Evolutionary conservation across 148 eudicot species (phyloP).

Genomic region (Chenopodium album): DNA sequence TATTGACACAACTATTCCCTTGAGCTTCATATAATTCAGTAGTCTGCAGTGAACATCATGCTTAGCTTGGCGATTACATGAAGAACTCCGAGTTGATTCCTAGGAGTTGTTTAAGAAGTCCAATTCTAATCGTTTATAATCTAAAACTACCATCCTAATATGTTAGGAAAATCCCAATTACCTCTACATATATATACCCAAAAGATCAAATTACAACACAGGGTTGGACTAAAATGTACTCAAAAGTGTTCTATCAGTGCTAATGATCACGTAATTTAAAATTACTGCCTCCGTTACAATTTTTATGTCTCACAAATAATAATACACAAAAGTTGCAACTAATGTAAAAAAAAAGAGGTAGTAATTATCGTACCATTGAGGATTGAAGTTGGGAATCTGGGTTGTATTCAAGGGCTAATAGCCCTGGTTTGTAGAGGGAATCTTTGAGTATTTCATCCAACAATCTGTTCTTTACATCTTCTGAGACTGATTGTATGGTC

Average conservation of each 20-base stretch:
- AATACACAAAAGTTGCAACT: too few species aligned
- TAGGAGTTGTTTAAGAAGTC: not conserved
- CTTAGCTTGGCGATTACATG: not conserved
- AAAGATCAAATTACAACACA: not conserved
- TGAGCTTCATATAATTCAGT: conserved; percentile 12
- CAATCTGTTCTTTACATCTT: conserved; percentile 53
- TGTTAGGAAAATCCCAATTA: not conserved
- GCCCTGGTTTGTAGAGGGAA: conserved; percentile 36
- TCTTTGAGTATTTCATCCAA: conserved; percentile 59
- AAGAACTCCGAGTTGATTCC: not conserved
- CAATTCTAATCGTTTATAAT: not conserved
- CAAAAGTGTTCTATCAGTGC: not conserved
- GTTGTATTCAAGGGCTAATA: conserved; percentile 52
- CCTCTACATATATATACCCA: not conserved
- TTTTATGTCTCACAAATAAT: too few species aligned
- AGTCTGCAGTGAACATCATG: conserved; percentile 4
- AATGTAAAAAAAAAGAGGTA: not conserved
- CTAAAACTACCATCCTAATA: not conserved
- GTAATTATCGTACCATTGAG: conserved; percentile 4
- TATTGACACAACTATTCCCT: not conserved
- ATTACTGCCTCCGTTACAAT: too few species aligned
- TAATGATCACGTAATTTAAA: not conserved
- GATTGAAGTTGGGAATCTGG: conserved; percentile 18
- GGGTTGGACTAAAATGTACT: not conserved
- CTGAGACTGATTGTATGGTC: conserved; percentile 35